Conservation (phyloP, 83 land plant species). For the Thuja plicata region DNA sequence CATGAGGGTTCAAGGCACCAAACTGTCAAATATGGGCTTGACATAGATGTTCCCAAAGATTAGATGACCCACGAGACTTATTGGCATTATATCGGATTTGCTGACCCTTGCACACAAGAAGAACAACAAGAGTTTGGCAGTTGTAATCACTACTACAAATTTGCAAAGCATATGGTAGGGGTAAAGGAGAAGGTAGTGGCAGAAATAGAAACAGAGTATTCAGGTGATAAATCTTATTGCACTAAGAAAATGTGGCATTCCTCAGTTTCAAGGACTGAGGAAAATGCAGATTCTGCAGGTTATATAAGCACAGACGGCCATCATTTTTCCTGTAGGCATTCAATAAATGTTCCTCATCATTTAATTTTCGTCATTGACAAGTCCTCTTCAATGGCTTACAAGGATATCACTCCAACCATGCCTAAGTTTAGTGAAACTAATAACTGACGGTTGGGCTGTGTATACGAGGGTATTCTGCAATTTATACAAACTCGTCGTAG, state of each 20-base stretch:
- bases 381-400: constrained; percentile 28
- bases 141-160: constrained; percentile 22
- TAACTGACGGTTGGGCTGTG: constrained; percentile 32
- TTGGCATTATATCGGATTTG: constrained; percentile 31
- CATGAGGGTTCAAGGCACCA: constrained; percentile 30
- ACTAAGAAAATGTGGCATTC: constrained; percentile 32
- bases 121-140: constrained; percentile 22
- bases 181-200: too few relatives aligned
- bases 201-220: not conserved
- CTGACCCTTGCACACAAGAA: constrained; percentile 26
- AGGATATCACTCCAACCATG: constrained; percentile 27
- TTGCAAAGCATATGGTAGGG: constrained; percentile 11
- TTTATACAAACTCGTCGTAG: constrained; percentile 17
- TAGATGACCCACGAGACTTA: constrained; percentile 34
- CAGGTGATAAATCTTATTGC: constrained; percentile 15
- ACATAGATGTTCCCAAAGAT: constrained; percentile 22
- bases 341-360: constrained; percentile 20
- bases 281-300: constrained; percentile 9
- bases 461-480: constrained; percentile 29
- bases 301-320: constrained; percentile 32
- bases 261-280: constrained; percentile 3
- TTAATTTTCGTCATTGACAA: constrained; percentile 38
- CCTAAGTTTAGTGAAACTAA: constrained; percentile 20
- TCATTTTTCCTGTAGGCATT: not conserved
- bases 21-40: constrained; percentile 28